Evolutionary conservation across 2,329 filamentous ascomycete genomes (phyloP).

Genomic region (Microcyclospora pomicola): DNA sequence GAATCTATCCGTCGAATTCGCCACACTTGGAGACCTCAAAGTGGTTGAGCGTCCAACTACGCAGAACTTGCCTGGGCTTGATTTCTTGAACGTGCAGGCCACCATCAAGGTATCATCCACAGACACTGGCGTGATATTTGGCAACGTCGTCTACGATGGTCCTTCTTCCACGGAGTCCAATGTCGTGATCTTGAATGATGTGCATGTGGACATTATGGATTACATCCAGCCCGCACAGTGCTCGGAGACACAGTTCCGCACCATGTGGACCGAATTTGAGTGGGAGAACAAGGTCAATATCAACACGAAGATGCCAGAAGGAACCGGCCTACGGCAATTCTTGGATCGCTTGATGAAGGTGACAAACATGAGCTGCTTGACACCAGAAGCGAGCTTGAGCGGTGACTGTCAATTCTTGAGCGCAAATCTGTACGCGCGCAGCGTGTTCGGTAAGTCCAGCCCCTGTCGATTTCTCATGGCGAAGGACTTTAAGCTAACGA

Average conservation of each 20-base stretch:
- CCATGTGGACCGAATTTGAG: constrained; percentile 99
- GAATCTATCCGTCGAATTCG: constrained; percentile 94
- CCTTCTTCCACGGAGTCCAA: constrained; percentile 84
- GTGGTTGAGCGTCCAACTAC: constrained; percentile 94
- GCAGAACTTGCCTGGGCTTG: constrained; percentile 86
- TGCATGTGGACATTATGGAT: constrained; percentile 99
- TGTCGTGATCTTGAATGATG: constrained; percentile 93
- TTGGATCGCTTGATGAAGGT: constrained; percentile 88
- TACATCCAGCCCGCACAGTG: constrained; percentile 96
- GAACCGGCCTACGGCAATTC: constrained; percentile 82
- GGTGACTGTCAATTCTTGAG: constrained; percentile 97
- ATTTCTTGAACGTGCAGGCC: constrained; percentile 96
- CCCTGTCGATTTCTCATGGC: not conserved
- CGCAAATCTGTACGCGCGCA: constrained; percentile 89
- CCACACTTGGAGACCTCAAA: constrained; percentile 94
- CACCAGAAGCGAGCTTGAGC: constrained; percentile 88
- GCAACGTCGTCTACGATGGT: constrained; percentile 95
- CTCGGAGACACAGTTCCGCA: constrained; percentile 95
- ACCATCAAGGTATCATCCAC: constrained; percentile 98
- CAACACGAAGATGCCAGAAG: constrained; percentile 64
- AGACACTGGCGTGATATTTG: constrained; percentile 96
- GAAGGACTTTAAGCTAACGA: constrained; percentile 7
- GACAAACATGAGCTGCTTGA: constrained; percentile 97
- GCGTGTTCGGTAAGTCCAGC: constrained; percentile 78
- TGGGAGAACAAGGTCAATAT: constrained; percentile 99